Conservation (phyloP, 2,329 filamentous ascomycete genomes). For the Penicillium sp. region DNA sequence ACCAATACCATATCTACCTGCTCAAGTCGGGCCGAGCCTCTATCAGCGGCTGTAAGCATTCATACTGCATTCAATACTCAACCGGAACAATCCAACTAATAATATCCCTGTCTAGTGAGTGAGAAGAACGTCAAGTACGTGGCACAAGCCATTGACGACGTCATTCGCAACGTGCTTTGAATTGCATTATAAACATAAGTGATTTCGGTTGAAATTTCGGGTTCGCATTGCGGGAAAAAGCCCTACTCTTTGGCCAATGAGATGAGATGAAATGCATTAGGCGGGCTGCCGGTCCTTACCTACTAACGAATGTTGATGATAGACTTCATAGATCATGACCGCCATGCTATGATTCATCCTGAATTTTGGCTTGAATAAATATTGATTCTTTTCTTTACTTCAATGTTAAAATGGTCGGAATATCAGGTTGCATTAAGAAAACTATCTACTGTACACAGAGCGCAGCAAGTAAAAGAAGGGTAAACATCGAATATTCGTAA, state of each 20-base stretch:
- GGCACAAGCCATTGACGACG: conserved; percentile 39
- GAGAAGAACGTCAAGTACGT: conserved; percentile 43
- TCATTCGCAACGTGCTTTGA: conserved; percentile 36
- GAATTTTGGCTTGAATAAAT: background rate
- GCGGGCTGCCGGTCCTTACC: conserved; percentile 8
- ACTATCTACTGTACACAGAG: conserved; percentile 23
- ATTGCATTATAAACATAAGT: conserved; percentile 7
- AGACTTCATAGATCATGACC: conserved; percentile 20
- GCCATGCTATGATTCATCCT: background rate
- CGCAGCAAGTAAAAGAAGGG: conserved; percentile 13
- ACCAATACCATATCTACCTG: conserved; percentile 47
- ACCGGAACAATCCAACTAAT: background rate
- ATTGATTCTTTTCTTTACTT: background rate
- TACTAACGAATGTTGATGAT: conserved; percentile 25
- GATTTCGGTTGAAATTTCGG: conserved; percentile 1
- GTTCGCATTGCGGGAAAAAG: conserved; percentile 3
- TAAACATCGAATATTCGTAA: conserved; percentile 15
- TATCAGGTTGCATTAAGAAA: conserved; percentile 7
- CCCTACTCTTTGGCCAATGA: background rate
- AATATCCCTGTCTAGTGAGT: conserved; percentile 30
- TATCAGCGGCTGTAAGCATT: conserved; percentile 40
- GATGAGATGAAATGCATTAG: conserved; percentile 14
- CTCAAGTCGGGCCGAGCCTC: conserved; percentile 42
- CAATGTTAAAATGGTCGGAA: background rate
- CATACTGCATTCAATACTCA: background rate